Evolutionary conservation across 495 filamentous ascomycete genomes (phyloP).

Genomic region (Tuber aestivum): DNA sequence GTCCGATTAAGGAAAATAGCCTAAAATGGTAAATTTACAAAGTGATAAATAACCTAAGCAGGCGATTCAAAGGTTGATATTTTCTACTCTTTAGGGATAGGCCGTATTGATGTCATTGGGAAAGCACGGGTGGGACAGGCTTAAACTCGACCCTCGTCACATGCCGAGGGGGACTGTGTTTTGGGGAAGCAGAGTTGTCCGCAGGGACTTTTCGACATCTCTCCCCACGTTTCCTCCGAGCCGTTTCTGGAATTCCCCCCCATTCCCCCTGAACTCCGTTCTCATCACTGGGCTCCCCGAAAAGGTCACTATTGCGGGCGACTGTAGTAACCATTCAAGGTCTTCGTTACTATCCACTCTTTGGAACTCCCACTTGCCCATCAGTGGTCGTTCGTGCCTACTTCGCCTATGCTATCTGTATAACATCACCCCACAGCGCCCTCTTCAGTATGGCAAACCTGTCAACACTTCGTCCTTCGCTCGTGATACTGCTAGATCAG

Average conservation of each 20-base stretch:
- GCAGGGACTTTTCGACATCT: not conserved
- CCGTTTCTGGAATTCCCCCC: not conserved
- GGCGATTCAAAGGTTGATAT: not conserved
- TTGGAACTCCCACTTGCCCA: not conserved
- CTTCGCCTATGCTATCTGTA: constrained; percentile 1
- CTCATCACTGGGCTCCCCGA: not conserved
- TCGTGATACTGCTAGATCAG: constrained; percentile 61
- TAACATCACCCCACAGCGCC: not conserved
- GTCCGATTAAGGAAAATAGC: not conserved
- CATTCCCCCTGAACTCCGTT: not conserved
- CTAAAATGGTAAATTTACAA: not conserved
- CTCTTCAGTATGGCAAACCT: constrained; percentile 66
- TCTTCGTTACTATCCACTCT: not conserved
- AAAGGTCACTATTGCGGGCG: not conserved
- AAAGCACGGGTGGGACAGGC: not conserved
- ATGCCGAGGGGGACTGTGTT: not conserved
- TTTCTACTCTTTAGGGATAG: constrained; percentile 2
- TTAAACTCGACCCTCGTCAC: constrained; percentile 1
- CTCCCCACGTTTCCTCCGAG: constrained; percentile 3
- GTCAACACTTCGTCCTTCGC: constrained; percentile 69
- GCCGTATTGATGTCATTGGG: constrained; percentile 1
- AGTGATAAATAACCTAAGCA: not conserved
- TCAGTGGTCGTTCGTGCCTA: not conserved
- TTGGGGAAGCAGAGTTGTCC: not conserved
- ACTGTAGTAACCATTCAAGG: not conserved